Base-by-base conservation (phyloP, 2,329 filamentous ascomycete genomes). In the Xylogone sp. region DNA sequence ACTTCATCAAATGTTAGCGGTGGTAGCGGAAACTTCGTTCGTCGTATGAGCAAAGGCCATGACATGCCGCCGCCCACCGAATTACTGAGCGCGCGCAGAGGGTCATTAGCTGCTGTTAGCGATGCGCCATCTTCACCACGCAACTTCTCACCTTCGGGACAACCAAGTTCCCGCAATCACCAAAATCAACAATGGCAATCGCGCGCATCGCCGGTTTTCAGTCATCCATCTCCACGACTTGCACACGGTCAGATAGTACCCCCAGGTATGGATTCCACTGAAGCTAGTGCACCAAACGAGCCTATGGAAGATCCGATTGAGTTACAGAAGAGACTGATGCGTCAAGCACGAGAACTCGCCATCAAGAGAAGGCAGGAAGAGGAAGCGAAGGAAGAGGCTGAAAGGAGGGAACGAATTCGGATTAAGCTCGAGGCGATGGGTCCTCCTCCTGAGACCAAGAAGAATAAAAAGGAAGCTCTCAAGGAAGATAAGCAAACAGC, bases 1-100 rank as follows among this genome's bases (percentile, higher is more conserved):
- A 88, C 88, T 52, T 97, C 93, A 16, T 97, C 93, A 2, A 95
- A 91, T 63, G 87, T 96, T 42, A 97, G 92, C 67, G 91, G 90
- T 50, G 88, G 88, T 53, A 96, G 90, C 67, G 86, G 87, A 54
- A 78, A 81, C 34, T 81, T 84, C 57, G 78, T 87, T 31, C 56
- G 65, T 48, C 60, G 66, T 43, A 64, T 68, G 62, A 68, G 65
- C 48, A 61, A 61, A 49, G 62, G 57, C 56, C 63, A 64, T 50
- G 63, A 67, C 45, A 59, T 66, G 53, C 59, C 61, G 39, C 59
- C 61, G 22, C 62, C 63, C 18, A 59, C 63, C 22, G 66, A 68
- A n/a, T 57, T 75, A 21, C 59, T 74, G 12, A 71, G 69, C 49
- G 68, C 69, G 16, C 72, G 77, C 19, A 71, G 78, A 54, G 70